Percentiles rank a stretch among this genome's conserved stretches.
These are phyloP conservation scores for Neopestalotiopsis sp. DNA, from an alignment of 2,329 filamentous ascomycete species.

Conservation along the genomic window DNA sequence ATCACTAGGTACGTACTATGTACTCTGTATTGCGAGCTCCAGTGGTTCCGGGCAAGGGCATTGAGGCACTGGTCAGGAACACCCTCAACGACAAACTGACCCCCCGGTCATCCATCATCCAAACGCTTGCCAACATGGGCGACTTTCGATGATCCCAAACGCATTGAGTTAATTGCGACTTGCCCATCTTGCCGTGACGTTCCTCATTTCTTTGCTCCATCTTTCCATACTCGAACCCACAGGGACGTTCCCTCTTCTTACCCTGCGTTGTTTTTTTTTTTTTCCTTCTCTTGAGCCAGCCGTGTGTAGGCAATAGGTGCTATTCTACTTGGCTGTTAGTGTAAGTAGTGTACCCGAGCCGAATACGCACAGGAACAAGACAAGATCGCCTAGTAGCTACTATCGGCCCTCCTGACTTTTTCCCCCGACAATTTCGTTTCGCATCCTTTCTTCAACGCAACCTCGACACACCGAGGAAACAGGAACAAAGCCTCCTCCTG, in stretches of 20 bases:
- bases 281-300: background rate
- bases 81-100: background rate
- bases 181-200: slow-evolving; percentile 2
- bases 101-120: background rate
- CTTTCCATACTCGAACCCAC: background rate
- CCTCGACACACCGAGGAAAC: background rate
- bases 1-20: background rate
- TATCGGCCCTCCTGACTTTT: background rate
- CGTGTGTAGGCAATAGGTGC: too few species aligned
- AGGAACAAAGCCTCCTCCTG: slow-evolving; percentile 3
- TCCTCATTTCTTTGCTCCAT: slow-evolving; percentile 19
- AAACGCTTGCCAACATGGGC: slow-evolving; percentile 1
- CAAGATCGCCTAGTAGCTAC: background rate
- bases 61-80: background rate
- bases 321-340: background rate
- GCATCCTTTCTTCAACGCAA: slow-evolving; percentile 4
- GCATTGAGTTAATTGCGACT: slow-evolving; percentile 20
- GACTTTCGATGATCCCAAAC: background rate
- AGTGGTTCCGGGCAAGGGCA: background rate
- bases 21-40: background rate
- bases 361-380: too few species aligned
- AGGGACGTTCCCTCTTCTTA: background rate
- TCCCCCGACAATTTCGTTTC: slow-evolving; percentile 7
- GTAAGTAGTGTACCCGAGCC: background rate
- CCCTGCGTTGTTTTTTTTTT: background rate